A percentile compares a stretch with the other conserved stretches of the same genome.
These are phyloP conservation scores for Phytophthora ohioensis DNA, from an alignment of 352 stramenopile species.

Conservation along the genomic window DNA sequence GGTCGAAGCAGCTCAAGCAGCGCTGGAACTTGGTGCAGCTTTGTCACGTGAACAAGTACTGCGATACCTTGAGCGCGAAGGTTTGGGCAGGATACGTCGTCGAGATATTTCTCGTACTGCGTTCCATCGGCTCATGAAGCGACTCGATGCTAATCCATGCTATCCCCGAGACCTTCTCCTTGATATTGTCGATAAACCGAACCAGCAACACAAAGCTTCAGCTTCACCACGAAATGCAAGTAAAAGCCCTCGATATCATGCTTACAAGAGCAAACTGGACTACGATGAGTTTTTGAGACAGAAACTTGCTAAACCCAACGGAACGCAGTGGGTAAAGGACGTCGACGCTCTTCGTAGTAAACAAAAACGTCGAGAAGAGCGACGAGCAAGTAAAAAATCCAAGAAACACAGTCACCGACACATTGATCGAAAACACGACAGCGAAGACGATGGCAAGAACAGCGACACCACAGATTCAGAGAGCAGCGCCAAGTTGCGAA, in stretches of 20 bases:
- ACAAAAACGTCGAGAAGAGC: conserved; percentile 22
- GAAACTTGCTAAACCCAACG: conserved; percentile 19
- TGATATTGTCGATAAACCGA: conserved; percentile 15
- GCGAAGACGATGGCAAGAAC: conserved; percentile 19
- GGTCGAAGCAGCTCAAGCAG: conserved; percentile 69
- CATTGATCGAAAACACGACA: conserved; percentile 26
- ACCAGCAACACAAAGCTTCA: neutral
- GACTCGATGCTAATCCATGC: conserved; percentile 46
- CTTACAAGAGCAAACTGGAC: conserved; percentile 46
- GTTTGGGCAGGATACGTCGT: conserved; percentile 50
- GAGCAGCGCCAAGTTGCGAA: neutral
- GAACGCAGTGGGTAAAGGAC: conserved; percentile 35
- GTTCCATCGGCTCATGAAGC: conserved; percentile 51
- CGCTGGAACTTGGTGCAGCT: conserved; percentile 71
- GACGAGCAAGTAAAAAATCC: conserved; percentile 3
- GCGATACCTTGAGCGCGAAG: conserved; percentile 59
- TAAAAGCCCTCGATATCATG: conserved; percentile 42
- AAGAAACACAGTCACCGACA: conserved; percentile 6
- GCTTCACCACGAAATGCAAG: neutral
- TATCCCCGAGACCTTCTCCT: conserved; percentile 36
- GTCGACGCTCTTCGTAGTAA: conserved; percentile 31
- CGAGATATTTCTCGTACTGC: conserved; percentile 42
- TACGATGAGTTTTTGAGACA: conserved; percentile 59
- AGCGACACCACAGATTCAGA: conserved; percentile 23
- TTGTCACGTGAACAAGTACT: conserved; percentile 72